Base-by-base conservation (phyloP, 2,329 filamentous ascomycete species). In the Fusarium torulosum region DNA sequence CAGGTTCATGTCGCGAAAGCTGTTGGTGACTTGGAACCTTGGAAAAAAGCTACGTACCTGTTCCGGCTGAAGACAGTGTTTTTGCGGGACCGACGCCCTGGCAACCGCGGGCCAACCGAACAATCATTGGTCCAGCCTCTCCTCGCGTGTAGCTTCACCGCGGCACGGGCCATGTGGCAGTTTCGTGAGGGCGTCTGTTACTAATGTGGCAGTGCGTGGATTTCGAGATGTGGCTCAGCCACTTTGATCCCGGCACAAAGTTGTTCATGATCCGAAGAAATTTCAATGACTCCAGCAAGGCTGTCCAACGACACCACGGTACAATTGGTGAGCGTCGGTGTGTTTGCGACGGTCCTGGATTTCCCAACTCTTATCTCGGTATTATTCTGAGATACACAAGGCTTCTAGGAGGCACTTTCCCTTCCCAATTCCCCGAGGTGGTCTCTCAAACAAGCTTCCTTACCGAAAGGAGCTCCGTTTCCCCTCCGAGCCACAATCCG, bases 91-190 rank as follows among this genome's bases (percentile, higher is more conserved):
- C 42, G 15, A 10, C 47, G 33, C 47, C 62, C 27, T 63, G 31
- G 60, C 60, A 86, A 87, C 85, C 74, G 77, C 84, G 70, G 77
- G 72, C 85, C 86, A 90, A 90, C 87, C 50, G 75, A 9, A 8
- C 15, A 70, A 23, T 76, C 54, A 85, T 86, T 86, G 83, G 84
- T 40, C 63, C 60, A 69, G 53, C 66, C 62, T 47, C 65, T 53
- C 52, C 59, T 61, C 66, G 66, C 64, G 65, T 29, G 60, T 58
- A 68, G 15, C 29, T 17, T 47, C 41, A 50, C 44, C 38, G 59
- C 43, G 54, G 37, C 40, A 58, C 35, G 62, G 69, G 57, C 74
- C 69, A 69, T 75, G 71, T 50, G 40, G 43, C 17, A 59, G 51
- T 44, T 50, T 42, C 60, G 60, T 51, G 57, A 64, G 17, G 59